A percentile compares a stretch with the other conserved stretches of the same genome.
Conservation (phyloP, 352 stramenopile species). For the Blastocystis sp. region DNA sequence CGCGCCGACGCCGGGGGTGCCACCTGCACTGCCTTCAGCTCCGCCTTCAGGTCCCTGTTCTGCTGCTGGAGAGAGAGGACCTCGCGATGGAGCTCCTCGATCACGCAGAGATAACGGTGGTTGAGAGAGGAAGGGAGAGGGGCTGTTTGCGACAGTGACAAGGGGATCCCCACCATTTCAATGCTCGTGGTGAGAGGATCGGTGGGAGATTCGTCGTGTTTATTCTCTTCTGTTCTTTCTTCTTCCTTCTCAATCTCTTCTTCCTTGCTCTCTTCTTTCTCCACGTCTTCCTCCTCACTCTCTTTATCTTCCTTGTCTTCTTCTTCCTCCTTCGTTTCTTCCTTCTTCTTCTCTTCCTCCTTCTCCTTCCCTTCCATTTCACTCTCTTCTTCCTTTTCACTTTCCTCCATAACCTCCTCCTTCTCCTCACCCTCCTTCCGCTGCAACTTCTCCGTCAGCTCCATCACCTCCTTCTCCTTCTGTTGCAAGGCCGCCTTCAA, state of each 20-base stretch:
- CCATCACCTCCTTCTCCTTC: neutral
- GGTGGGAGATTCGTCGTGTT: neutral
- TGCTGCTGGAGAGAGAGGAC: neutral
- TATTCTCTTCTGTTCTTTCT: neutral
- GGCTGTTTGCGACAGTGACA: neutral
- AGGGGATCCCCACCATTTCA: too few relatives aligned
- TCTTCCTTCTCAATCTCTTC: slow-evolving; percentile 5
- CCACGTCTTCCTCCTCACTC: neutral
- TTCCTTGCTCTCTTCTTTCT: too few relatives aligned
- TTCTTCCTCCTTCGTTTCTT: neutral
- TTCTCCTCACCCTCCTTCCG: neutral
- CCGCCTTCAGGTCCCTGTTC: neutral
- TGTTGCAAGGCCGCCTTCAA: neutral
- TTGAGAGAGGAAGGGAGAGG: neutral
- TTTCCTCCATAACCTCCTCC: neutral
- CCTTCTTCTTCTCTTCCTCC: too few relatives aligned
- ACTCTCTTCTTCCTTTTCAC: neutral
- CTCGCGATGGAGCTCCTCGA: neutral
- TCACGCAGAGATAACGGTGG: neutral
- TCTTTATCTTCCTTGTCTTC: neutral
- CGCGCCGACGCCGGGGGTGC: neutral
- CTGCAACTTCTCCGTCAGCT: neutral
- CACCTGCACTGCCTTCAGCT: neutral
- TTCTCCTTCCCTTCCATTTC: too few relatives aligned
- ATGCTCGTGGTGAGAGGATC: too few relatives aligned